phyloP scores from a whole-genome alignment of 2,329 filamentous ascomycete genomes.

The Apiospora hydei region DNA sequence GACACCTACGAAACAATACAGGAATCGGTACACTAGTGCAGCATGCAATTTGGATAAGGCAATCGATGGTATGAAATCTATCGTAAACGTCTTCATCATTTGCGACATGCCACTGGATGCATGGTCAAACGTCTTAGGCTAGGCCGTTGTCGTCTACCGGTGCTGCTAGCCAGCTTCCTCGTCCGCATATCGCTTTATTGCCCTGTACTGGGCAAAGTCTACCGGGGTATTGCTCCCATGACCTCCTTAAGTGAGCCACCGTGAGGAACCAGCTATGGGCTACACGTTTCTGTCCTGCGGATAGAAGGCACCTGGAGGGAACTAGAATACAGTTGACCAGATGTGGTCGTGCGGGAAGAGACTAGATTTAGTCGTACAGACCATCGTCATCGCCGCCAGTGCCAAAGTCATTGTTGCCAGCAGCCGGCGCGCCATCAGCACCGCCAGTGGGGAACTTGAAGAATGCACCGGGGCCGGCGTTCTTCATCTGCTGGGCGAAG shows the following conservation, averaged over 20 bases:
- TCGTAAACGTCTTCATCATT: slow-evolving; percentile 31
- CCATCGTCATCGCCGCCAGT: slow-evolving; percentile 93
- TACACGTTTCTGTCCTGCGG: background rate
- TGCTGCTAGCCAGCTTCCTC: background rate
- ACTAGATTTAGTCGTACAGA: slow-evolving; percentile 82
- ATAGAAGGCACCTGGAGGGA: slow-evolving; percentile 38
- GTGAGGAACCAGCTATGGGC: background rate
- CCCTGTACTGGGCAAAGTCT: background rate
- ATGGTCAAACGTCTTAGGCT: background rate
- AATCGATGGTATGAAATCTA: slow-evolving; percentile 42
- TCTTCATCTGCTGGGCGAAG: slow-evolving; percentile 99
- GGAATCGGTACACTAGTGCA: background rate
- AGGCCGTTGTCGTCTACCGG: background rate
- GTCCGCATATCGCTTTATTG: background rate
- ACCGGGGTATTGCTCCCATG: slow-evolving; percentile 21
- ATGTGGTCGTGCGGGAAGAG: slow-evolving; percentile 27
- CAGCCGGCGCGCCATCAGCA: slow-evolving; percentile 71
- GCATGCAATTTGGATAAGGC: background rate
- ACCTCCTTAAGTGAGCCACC: slow-evolving; percentile 7
- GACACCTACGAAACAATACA: background rate
- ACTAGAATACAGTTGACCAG: slow-evolving; percentile 54
- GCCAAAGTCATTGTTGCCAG: slow-evolving; percentile 72
- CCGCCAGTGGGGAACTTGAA: slow-evolving; percentile 90
- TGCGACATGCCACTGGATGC: background rate
- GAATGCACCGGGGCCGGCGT: slow-evolving; percentile 90